Evolutionary conservation across 352 stramenopile genomes (phyloP), one percentile per base, ranked within the genome.

Genomic region (Phytophthora pseudosyringae): DNA sequence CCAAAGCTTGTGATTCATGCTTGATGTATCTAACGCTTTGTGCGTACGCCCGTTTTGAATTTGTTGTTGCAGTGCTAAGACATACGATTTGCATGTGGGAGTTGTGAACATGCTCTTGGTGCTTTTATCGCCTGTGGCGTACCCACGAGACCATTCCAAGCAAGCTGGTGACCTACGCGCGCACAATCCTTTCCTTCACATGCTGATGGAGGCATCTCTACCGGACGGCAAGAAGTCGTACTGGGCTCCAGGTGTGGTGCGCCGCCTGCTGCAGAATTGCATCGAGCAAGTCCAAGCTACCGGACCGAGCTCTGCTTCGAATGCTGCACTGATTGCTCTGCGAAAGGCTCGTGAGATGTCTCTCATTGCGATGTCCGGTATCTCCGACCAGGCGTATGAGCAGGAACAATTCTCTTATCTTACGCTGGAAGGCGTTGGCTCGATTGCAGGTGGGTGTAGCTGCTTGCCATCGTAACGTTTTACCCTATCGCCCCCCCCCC

Each of bases 61-160:
- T 12, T 56, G 2, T 16, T 28, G 25, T 9, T 52, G 10, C 49
- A 71, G 63, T 38, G 44, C 52, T 11, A 69, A 68, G 26, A 93
- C 84, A 28, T 86, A 92, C 52, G 84, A 90, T 25, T 41, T 95
- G 31, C 82, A 92, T 40, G 70, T 92, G n/a, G 86, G 93, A 75
- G 71, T 89, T 3, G 59, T 95, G 13, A 95, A 83, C 51, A 87
- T 72, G 28, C 50, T 95, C 25, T 71, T 95, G 12, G 81, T 91
- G 36, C 72, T 95, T 15, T 66, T 93, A 4, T 80, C 86, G 1
- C 78, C 86, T 1, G 79, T 89, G 16, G 80, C 73, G 8, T 94
- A 88, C 52, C 79, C 81, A 3, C 80, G 76, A 8, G 75, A 88
- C 43, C 76, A 89, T 51, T 76, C 70, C 16, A 81, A 81, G 29